Evolutionary conservation across 306 rosid genomes (phyloP).

Genomic region (Dryas alaskensis): DNA sequence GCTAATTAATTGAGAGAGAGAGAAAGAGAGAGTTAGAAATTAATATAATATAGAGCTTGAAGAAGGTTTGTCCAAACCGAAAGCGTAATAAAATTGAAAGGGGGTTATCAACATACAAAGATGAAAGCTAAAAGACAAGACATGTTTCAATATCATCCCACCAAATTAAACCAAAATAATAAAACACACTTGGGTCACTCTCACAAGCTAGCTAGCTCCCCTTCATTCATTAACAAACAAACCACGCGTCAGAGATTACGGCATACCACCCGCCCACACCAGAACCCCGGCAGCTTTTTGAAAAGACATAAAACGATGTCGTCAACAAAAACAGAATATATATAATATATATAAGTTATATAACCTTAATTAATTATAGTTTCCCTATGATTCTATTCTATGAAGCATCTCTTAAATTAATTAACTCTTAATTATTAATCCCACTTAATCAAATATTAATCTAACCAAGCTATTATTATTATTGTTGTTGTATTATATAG

Average conservation of each 20-base stretch:
- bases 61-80: conserved; percentile 20
- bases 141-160: not conserved
- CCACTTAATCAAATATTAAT: not conserved
- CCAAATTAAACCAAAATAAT: conserved; percentile 10
- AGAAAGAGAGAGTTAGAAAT: not conserved
- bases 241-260: conserved; percentile 31
- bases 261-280: conserved; percentile 30
- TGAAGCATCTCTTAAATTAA: conserved; percentile 4
- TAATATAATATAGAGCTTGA: not conserved
- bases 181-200: conserved; percentile 11
- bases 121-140: conserved; percentile 7
- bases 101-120: conserved; percentile 8
- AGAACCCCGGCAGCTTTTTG: not conserved
- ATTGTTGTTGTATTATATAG: not conserved
- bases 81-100: not conserved
- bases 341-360: not conserved
- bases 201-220: not conserved
- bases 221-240: conserved; percentile 15
- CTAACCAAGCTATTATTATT: not conserved
- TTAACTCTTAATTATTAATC: not conserved
- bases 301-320: conserved; percentile 9
- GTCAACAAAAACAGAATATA: conserved; percentile 11
- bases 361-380: not conserved
- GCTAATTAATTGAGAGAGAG: not conserved
- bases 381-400: not conserved